Base-by-base conservation (phyloP, 108 stramenopile species). In the Nannochloropsis gaditana region DNA sequence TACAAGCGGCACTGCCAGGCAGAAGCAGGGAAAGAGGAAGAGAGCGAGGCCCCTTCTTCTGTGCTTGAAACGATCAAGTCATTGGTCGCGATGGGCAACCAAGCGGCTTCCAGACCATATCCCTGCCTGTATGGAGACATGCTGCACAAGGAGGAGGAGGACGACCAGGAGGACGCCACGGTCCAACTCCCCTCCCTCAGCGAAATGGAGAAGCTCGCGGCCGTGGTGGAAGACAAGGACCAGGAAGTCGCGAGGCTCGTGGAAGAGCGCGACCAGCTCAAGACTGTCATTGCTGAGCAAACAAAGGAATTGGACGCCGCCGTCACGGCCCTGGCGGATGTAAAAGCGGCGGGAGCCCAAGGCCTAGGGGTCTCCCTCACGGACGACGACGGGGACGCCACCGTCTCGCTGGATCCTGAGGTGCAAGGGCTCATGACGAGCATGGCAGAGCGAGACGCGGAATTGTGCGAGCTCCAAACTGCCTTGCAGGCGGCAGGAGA, bases 401-500 rank as follows among this genome's bases (percentile, higher is more conserved):
- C 59, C n/a, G 59, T 73, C 19, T n/a, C n/a, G 59, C 59, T 73
- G 15, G 59, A 73, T 2, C 59, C 8, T n/a, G 59, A 73, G n/a
- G n/a, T 73, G 59, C 59, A 73, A n/a, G 19, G 59, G 6, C 59
- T 73, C 2, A 8, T 73, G 59, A n/a, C 4, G 59, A n/a, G 59
- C 59, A 73, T 73, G 59, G 59, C 59, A n/a, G 59, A 73, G 8
- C 59, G 59, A 15, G 59, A 73, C n/a, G 59, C 59, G 19, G 59
- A 73, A n/a, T n/a, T 73, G 59, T 2, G 59, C 8, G 85, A 82
- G 19, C 44, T 82, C 41, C 79, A 44, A 47, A 81, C 43, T 8
- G 82, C 19, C 15, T 42, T 86, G 17, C 19, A 44, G 2, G 85
- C 85, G 15, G 85, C 79, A 42, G 82, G 59, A 9, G 45, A 59